Percentiles rank a stretch among this genome's conserved stretches.
These are phyloP conservation scores for Melastoma malabathricum DNA, from an alignment of 345 rosid genomes.

Conservation along the genomic window DNA sequence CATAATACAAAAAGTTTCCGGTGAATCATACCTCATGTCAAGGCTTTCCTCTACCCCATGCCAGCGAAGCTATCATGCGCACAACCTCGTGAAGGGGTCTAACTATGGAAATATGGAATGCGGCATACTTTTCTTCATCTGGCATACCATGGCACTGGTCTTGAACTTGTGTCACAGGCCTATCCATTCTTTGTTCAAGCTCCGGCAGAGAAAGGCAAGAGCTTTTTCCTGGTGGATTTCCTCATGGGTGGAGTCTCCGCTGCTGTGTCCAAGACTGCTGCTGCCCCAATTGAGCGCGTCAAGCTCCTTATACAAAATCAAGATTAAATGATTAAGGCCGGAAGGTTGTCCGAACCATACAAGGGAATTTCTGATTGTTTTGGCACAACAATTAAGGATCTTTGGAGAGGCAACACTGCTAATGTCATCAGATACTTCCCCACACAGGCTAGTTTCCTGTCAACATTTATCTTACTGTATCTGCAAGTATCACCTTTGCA, in stretches of 20 bases:
- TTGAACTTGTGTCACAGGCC: conserved; percentile 13
- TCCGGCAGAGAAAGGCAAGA: conserved; percentile 27
- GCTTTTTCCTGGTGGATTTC: conserved; percentile 30
- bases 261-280: conserved; percentile 45
- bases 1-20: conserved; percentile 37
- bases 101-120: conserved; percentile 23
- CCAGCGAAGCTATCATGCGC: neutral
- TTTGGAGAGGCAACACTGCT: conserved; percentile 56
- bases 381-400: conserved; percentile 35
- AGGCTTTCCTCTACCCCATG: conserved; percentile 24
- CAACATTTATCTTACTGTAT: conserved; percentile 12
- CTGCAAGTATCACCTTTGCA: too few species aligned
- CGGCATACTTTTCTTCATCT: conserved; percentile 19
- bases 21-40: conserved; percentile 28
- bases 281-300: conserved; percentile 38
- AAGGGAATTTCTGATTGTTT: conserved; percentile 42
- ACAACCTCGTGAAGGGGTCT: conserved; percentile 9
- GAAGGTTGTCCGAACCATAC: conserved; percentile 40
- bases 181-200: conserved; percentile 27
- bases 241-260: conserved; percentile 52
- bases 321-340: conserved; percentile 45
- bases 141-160: conserved; percentile 12
- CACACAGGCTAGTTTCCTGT: conserved; percentile 26
- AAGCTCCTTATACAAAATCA: conserved; percentile 44
- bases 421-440: conserved; percentile 55